Conservation (phyloP, 2,329 filamentous ascomycete species). For the Fusarium acutatum region DNA sequence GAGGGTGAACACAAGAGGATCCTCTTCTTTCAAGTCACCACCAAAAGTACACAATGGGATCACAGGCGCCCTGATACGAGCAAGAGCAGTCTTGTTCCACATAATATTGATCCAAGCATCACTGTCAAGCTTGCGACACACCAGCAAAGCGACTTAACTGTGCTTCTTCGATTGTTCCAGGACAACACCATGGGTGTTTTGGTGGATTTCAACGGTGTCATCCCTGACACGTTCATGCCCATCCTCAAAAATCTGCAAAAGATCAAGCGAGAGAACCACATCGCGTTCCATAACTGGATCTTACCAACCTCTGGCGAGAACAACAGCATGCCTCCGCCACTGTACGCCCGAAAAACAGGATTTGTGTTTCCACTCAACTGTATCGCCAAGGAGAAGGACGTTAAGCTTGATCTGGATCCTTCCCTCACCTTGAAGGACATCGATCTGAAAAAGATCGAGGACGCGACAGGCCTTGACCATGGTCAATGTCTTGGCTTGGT, state of each 20-base stretch:
- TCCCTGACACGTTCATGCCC: constrained; percentile 17
- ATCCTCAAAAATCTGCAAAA: constrained; percentile 4
- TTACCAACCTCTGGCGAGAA: background rate
- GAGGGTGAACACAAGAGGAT: background rate
- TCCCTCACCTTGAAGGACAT: background rate
- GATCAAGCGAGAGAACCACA: constrained; percentile 6
- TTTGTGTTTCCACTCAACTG: constrained; percentile 60
- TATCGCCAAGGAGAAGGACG: constrained; percentile 34
- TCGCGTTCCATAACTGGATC: constrained; percentile 15
- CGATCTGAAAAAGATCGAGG: background rate
- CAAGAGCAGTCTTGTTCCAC: background rate
- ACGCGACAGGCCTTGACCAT: constrained; percentile 58
- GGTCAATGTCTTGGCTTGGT: constrained; percentile 62
- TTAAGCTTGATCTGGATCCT: background rate
- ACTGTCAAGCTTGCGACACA: constrained; percentile 7
- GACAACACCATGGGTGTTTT: background rate
- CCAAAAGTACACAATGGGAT: background rate
- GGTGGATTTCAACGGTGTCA: constrained; percentile 19
- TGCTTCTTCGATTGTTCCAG: background rate
- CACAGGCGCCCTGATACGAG: background rate
- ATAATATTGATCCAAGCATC: background rate
- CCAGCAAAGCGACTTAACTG: background rate
- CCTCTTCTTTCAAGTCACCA: constrained; percentile 5
- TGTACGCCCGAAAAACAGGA: constrained; percentile 56
- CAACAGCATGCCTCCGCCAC: constrained; percentile 48